These are phyloP conservation scores for Phytopythium helicoides DNA, from an alignment of 352 stramenopile genomes.

Conservation along the genomic window DNA sequence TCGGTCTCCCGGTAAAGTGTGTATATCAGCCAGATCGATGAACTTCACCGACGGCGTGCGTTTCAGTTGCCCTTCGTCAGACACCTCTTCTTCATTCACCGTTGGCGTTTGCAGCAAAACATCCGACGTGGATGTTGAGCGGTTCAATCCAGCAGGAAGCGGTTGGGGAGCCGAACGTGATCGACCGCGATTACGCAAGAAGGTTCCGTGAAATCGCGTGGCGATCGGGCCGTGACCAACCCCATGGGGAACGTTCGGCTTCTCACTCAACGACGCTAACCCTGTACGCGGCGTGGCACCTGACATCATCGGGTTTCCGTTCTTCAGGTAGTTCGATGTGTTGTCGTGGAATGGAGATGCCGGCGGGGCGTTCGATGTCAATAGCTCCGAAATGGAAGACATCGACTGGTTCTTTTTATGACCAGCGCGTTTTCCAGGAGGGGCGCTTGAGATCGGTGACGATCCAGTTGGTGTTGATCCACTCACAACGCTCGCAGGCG, in stretches of 20 bases:
- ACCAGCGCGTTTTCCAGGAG: constrained; percentile 51
- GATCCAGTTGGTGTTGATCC: constrained; percentile 27
- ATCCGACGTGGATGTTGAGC: constrained; percentile 1
- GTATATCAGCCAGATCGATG: constrained; percentile 62
- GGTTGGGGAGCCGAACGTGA: constrained; percentile 63
- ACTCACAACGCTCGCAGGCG: constrained; percentile 3
- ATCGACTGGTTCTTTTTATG: constrained; percentile 91
- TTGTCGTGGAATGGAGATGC: constrained; percentile 68
- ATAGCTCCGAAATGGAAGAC: constrained; percentile 84
- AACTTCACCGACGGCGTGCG: constrained; percentile 39
- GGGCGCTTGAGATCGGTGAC: constrained; percentile 23
- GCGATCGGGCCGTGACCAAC: neutral
- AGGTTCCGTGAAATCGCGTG: constrained; percentile 1
- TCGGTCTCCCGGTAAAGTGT: constrained; percentile 24
- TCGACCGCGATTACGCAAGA: constrained; percentile 37
- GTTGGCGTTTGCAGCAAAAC: constrained; percentile 17
- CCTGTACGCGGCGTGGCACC: constrained; percentile 60
- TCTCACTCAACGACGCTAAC: constrained; percentile 66
- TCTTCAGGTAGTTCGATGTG: constrained; percentile 32
- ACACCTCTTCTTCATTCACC: constrained; percentile 14
- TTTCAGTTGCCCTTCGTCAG: constrained; percentile 13
- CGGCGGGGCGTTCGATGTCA: constrained; percentile 42
- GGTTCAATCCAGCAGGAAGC: constrained; percentile 1
- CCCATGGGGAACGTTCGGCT: constrained; percentile 26
- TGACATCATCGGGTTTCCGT: constrained; percentile 9